Percentiles rank a stretch among this genome's conserved stretches.
Evolutionary conservation across 305 asterid species (phyloP).

Genomic region (Lippia alba): DNA sequence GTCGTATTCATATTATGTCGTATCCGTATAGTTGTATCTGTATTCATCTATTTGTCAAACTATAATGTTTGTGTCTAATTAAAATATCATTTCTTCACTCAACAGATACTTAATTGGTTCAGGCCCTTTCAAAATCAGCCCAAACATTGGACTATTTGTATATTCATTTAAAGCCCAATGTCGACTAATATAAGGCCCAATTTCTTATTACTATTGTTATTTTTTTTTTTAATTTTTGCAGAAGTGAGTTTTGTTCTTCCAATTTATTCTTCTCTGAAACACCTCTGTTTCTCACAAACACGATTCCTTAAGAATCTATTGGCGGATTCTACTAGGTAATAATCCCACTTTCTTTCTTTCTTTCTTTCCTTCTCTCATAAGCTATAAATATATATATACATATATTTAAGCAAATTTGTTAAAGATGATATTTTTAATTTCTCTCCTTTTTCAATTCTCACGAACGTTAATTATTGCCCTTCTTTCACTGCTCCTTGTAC

Average conservation of each 20-base stretch:
- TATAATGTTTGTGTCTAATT: too few relatives aligned
- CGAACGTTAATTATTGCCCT: conserved; percentile 23
- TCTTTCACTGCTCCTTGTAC: conserved; percentile 16
- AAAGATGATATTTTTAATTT: neutral
- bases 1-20: too few relatives aligned
- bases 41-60: too few relatives aligned
- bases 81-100: too few relatives aligned
- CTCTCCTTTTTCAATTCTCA: conserved; percentile 8
- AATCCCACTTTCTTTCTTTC: conserved; percentile 20
- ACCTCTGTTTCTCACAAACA: neutral
- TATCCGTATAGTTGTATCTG: too few relatives aligned
- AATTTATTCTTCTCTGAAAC: neutral
- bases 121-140: too few relatives aligned
- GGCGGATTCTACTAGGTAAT: conserved; percentile 48
- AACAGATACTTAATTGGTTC: too few relatives aligned
- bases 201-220: neutral
- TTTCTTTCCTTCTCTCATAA: conserved; percentile 27
- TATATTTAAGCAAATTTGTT: neutral
- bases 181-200: neutral
- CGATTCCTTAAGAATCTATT: conserved; percentile 38
- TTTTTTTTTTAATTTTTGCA: neutral
- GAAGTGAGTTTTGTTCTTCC: neutral
- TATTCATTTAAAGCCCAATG: neutral
- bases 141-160: too few relatives aligned
- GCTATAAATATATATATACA: conserved; percentile 16